These are phyloP conservation scores for Trichoderma lentiforme DNA, from an alignment of 2,329 filamentous ascomycete species.

Conservation along the genomic window DNA sequence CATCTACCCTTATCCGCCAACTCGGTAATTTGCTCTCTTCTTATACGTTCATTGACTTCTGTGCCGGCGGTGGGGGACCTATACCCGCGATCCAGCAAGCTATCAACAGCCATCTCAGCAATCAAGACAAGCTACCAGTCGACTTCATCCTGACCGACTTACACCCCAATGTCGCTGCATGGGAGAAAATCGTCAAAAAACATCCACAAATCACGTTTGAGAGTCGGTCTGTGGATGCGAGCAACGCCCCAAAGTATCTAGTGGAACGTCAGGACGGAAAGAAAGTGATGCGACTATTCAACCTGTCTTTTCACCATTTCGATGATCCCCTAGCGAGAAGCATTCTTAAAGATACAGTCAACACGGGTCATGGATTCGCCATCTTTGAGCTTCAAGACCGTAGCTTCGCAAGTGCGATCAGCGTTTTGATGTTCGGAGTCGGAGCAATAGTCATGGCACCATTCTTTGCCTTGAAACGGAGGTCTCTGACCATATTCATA, in stretches of 20 bases:
- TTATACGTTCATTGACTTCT: constrained; percentile 71
- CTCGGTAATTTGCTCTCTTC: constrained; percentile 46
- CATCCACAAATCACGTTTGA: constrained; percentile 60
- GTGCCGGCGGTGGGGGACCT: constrained; percentile 69
- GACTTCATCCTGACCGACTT: constrained; percentile 65
- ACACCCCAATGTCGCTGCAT: constrained; percentile 60
- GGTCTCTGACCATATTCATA: constrained; percentile 48
- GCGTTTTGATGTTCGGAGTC: constrained; percentile 50
- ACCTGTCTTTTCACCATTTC: constrained; percentile 72
- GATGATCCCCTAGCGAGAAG: constrained; percentile 45
- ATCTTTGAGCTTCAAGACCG: constrained; percentile 76
- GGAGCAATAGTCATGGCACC: constrained; percentile 51
- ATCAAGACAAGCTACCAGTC: constrained; percentile 33
- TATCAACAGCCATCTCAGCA: constrained; percentile 48
- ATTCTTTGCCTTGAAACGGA: constrained; percentile 50
- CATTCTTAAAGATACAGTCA: constrained; percentile 62
- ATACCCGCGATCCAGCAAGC: constrained; percentile 61
- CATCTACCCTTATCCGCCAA: constrained; percentile 50
- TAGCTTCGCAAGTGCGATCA: constrained; percentile 49
- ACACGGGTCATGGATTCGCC: constrained; percentile 63
- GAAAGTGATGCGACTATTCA: constrained; percentile 67
- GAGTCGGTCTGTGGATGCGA: constrained; percentile 61
- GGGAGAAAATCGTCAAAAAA: constrained; percentile 50
- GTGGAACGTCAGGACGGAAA: constrained; percentile 37
- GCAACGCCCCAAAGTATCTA: constrained; percentile 52